Evolutionary conservation across 148 eudicot species (phyloP).

Genomic region (Hydrangea macrophylla): DNA sequence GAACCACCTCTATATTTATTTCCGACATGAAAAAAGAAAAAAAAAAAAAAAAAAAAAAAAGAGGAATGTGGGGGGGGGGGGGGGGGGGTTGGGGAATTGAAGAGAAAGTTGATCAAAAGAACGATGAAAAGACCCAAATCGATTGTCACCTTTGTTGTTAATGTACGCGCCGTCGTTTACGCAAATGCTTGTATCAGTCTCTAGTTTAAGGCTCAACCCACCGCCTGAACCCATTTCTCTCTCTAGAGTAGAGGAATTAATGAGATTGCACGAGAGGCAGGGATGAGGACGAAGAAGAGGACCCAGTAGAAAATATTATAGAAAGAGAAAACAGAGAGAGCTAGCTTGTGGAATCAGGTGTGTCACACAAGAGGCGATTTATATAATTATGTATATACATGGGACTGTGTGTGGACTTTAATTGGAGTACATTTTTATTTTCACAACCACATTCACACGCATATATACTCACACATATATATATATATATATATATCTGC

Average conservation of each 20-base stretch:
- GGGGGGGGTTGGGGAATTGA: too few relatives aligned
- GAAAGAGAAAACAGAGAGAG: neutral
- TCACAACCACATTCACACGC: neutral
- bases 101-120: neutral
- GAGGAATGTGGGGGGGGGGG: too few relatives aligned
- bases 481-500: too few relatives aligned
- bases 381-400: too few relatives aligned
- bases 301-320: neutral
- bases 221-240: neutral
- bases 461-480: too few relatives aligned
- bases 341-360: conserved; percentile 1
- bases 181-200: neutral
- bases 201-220: neutral
- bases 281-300: neutral
- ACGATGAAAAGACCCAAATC: neutral
- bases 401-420: too few relatives aligned
- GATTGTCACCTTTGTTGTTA: conserved; percentile 5
- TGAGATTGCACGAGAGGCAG: neutral
- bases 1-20: neutral
- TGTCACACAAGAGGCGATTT: neutral
- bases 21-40: neutral
- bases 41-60: neutral
- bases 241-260: neutral
- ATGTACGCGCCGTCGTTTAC: neutral
- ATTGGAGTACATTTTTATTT: neutral